Percentiles rank a stretch among this genome's conserved stretches.
Evolutionary conservation across 805 yeast species (phyloP).

Genomic region (Wickerhamiella kazuoi): DNA sequence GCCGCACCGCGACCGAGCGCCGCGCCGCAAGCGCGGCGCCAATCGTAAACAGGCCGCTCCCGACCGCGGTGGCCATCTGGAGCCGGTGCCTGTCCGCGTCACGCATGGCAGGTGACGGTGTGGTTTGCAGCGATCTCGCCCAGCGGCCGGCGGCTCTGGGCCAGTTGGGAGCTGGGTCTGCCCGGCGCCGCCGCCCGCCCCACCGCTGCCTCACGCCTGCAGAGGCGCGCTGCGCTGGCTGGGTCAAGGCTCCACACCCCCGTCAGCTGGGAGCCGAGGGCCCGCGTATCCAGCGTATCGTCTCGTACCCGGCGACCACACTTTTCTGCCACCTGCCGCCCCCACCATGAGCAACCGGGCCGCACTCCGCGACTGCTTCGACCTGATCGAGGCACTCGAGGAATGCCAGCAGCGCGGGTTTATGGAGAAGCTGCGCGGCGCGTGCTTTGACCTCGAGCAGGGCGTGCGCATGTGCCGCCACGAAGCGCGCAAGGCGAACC

Average conservation of each 20-base stretch:
- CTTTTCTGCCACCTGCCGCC: neutral
- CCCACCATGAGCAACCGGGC: constrained; percentile 14
- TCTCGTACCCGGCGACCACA: neutral
- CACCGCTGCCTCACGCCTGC: no score
- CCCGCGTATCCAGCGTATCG: no score
- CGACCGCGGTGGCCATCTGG: constrained; percentile 57
- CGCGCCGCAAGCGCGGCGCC: constrained; percentile 57
- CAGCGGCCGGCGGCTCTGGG: no score
- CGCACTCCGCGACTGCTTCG: constrained; percentile 40
- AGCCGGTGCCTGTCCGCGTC: constrained; percentile 30
- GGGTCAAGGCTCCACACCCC: no score
- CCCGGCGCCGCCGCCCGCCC: no score
- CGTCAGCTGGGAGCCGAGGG: no score
- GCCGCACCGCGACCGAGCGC: constrained; percentile 53
- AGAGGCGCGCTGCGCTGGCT: no score
- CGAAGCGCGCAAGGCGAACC: constrained; percentile 50
- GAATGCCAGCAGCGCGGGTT: constrained; percentile 63
- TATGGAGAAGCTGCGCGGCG: constrained; percentile 54
- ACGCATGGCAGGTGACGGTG: no score
- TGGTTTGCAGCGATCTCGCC: no score
- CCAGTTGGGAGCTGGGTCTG: no score
- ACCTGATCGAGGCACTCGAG: constrained; percentile 71
- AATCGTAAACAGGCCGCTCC: constrained; percentile 55
- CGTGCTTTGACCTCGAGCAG: constrained; percentile 70
- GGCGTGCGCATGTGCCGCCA: constrained; percentile 67